A percentile compares a stretch with the other conserved stretches of the same genome.
These are phyloP conservation scores for Lasiodiplodia hormozganensis DNA, from an alignment of 2,329 filamentous ascomycete species.

Conservation along the genomic window DNA sequence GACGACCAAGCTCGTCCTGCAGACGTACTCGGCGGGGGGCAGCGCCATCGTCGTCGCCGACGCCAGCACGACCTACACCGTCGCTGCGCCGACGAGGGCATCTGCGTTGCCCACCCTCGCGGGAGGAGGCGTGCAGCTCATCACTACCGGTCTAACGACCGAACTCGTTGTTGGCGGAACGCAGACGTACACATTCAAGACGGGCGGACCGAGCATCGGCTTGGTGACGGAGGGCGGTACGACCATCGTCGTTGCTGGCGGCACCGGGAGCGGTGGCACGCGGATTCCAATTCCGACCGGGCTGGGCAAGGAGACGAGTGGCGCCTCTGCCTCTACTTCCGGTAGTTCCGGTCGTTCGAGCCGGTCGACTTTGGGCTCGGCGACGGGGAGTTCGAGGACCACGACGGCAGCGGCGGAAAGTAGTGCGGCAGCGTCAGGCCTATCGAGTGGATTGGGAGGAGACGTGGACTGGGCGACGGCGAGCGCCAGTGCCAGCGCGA, in stretches of 20 bases:
- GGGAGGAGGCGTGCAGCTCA: neutral
- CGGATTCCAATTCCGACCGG: constrained; percentile 25
- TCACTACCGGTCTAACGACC: neutral
- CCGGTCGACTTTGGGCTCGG: neutral
- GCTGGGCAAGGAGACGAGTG: neutral
- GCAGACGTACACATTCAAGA: constrained; percentile 5
- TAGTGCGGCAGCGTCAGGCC: neutral
- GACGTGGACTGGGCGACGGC: neutral
- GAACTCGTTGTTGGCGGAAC: neutral
- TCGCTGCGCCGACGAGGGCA: neutral
- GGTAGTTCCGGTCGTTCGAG: neutral
- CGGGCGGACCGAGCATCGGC: constrained; percentile 5
- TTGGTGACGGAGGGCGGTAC: neutral
- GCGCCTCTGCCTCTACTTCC: neutral
- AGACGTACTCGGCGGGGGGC: neutral
- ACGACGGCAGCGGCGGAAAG: constrained; percentile 29
- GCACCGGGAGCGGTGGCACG: neutral
- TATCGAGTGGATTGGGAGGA: constrained; percentile 9
- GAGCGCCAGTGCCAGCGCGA: neutral
- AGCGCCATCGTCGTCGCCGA: constrained; percentile 10
- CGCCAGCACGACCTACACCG: constrained; percentile 5
- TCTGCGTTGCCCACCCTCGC: neutral
- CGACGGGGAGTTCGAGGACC: neutral
- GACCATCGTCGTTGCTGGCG: neutral
- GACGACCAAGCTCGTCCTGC: constrained; percentile 35